These are phyloP conservation scores for Pyrenochaeta sp. DNA, from an alignment of 2,329 filamentous ascomycete species.

Conservation along the genomic window DNA sequence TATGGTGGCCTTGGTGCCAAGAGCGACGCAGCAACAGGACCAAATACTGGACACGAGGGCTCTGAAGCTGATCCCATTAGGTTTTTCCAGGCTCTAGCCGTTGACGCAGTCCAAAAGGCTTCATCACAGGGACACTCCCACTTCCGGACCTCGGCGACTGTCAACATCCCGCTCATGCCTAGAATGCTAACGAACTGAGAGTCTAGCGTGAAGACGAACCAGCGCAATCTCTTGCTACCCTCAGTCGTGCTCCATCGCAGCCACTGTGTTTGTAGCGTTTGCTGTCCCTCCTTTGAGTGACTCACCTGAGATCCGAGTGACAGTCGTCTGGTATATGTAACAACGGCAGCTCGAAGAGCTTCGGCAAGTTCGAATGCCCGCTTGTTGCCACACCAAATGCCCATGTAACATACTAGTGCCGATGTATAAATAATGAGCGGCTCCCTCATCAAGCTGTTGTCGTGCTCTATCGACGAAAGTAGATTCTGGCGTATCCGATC, in stretches of 20 bases:
- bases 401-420: conserved; percentile 11
- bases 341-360: conserved; percentile 2
- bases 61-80: conserved; percentile 9
- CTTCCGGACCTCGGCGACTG: conserved; percentile 3
- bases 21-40: neutral
- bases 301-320: neutral
- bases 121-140: conserved; percentile 14
- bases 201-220: conserved; percentile 10
- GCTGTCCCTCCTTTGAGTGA: neutral
- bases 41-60: conserved; percentile 9
- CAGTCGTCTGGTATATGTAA: conserved; percentile 11
- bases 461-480: conserved; percentile 4
- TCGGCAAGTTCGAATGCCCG: conserved; percentile 11
- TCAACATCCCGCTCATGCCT: conserved; percentile 10
- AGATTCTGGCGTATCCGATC: conserved; percentile 10
- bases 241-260: conserved; percentile 2
- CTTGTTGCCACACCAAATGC: conserved; percentile 15
- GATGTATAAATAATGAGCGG: conserved; percentile 7
- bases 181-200: conserved; percentile 7
- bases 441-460: conserved; percentile 12
- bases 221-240: conserved; percentile 7
- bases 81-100: conserved; percentile 9
- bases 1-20: neutral
- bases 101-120: conserved; percentile 3
- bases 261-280: neutral